Conservation (phyloP, 768 basidiomycete genomes). For the Sistotremastrum suecicum region DNA sequence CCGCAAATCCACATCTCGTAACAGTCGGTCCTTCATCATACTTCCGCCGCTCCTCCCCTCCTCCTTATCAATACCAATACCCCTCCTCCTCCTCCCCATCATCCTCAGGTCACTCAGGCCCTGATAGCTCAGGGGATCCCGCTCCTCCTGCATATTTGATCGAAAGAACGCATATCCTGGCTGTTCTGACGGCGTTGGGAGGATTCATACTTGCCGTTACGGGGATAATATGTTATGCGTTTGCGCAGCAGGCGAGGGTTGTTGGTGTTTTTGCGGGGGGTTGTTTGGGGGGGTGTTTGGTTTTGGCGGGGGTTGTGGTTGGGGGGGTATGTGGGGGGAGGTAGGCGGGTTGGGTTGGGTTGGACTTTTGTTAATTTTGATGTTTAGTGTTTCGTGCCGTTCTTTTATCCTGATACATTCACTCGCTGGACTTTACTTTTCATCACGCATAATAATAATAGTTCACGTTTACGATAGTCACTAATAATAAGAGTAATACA, state of each 20-base stretch:
- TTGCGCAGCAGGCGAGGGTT: conserved; percentile 30
- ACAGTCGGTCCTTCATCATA: conserved; percentile 33
- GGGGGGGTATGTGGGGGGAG: too few relatives aligned
- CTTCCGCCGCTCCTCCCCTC: conserved; percentile 20
- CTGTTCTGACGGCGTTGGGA: conserved; percentile 28
- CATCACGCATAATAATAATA: too few relatives aligned
- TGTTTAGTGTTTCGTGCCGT: too few relatives aligned
- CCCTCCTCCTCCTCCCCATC: too few relatives aligned
- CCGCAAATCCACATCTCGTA: conserved; percentile 34
- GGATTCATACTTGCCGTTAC: conserved; percentile 37
- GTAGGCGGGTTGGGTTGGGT: too few relatives aligned
- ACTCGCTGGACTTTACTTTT: too few relatives aligned
- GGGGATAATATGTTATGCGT: conserved; percentile 38
- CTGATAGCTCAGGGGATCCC: too few relatives aligned
- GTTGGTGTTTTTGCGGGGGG: conserved; percentile 30
- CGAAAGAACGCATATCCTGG: conserved; percentile 33
- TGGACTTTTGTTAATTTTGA: too few relatives aligned
- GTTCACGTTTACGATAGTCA: too few relatives aligned
- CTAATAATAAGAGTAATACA: too few relatives aligned
- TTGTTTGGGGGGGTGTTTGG: conserved; percentile 23
- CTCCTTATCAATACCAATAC: neutral
- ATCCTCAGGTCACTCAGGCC: too few relatives aligned
- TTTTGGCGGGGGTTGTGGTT: conserved; percentile 1
- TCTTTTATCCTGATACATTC: too few relatives aligned
- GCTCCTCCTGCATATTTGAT: conserved; percentile 22